A percentile compares a stretch with the other conserved stretches of the same genome.
Evolutionary conservation across 208 protist genomes (phyloP).

Genomic region (Histomonas meleagridis): DNA sequence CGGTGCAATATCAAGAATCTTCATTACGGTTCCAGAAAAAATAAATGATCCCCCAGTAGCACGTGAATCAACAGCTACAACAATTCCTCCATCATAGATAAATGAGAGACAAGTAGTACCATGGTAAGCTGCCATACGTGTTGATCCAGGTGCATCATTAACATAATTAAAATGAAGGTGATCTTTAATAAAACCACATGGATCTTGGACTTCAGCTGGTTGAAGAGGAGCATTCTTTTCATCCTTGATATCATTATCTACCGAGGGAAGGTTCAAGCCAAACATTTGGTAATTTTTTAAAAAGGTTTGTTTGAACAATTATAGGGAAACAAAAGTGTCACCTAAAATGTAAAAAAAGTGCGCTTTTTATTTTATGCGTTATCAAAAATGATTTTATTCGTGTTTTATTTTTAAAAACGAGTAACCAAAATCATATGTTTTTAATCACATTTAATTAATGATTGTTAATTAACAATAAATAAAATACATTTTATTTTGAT

Average conservation of each 20-base stretch:
- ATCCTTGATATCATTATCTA: not conserved
- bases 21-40: conserved; percentile 92
- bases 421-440: no score
- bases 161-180: conserved; percentile 8
- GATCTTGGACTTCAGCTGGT: not conserved
- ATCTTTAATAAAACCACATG: conserved; percentile 31
- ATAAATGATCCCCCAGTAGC: conserved; percentile 93
- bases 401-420: no score
- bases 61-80: conserved; percentile 96
- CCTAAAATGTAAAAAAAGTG: no score
- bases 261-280: not conserved
- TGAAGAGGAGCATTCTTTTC: not conserved
- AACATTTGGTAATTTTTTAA: no score
- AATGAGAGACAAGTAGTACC: conserved; percentile 98
- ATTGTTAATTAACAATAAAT: no score
- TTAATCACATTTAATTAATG: no score
- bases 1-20: conserved; percentile 89
- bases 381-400: no score
- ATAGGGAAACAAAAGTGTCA: no score
- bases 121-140: conserved; percentile 48
- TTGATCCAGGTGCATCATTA: not conserved
- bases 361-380: no score
- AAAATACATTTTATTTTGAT: no score
- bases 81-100: conserved; percentile 84
- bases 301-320: no score